Evolutionary conservation across 177 flowering plant species (phyloP).

Genomic region (Telopea speciosissima): DNA sequence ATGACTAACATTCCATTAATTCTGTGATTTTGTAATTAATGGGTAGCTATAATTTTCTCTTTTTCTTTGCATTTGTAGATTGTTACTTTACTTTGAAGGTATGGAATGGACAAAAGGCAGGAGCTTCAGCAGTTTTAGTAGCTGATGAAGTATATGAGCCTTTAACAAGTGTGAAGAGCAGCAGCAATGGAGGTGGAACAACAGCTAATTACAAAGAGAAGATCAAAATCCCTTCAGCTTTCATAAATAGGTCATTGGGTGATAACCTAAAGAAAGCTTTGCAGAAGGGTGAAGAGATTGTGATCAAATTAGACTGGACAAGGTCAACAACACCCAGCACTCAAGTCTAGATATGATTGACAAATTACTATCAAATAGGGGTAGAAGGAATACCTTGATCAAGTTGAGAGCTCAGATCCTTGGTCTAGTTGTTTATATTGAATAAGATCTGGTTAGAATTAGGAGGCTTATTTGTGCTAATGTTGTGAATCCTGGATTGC

Average conservation of each 20-base stretch:
- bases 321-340: constrained; percentile 79
- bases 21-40: too few relatives aligned
- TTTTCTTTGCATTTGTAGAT: constrained; percentile 25
- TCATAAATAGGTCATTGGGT: constrained; percentile 56
- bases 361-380: too few relatives aligned
- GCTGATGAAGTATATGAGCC: constrained; percentile 73
- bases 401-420: too few relatives aligned
- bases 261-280: too few relatives aligned
- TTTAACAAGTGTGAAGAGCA: constrained; percentile 74
- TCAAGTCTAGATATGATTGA: constrained; percentile 22
- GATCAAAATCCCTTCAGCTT: constrained; percentile 74
- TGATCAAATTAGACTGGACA: constrained; percentile 94
- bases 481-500: too few relatives aligned
- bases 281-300: too few relatives aligned
- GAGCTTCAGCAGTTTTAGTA: constrained; percentile 82
- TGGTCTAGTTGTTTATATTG: too few relatives aligned
- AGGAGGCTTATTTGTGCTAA: too few relatives aligned
- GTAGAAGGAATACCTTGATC: too few relatives aligned
- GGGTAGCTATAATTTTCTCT: too few relatives aligned
- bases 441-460: too few relatives aligned
- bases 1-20: too few relatives aligned
- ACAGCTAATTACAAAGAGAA: constrained; percentile 41
- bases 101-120: constrained; percentile 82
- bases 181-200: constrained; percentile 31
- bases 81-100: constrained; percentile 89